A percentile compares a stretch with the other conserved stretches of the same genome.
Evolutionary conservation across 805 yeast genomes (phyloP).

Genomic region (Suhomyces sp.): DNA sequence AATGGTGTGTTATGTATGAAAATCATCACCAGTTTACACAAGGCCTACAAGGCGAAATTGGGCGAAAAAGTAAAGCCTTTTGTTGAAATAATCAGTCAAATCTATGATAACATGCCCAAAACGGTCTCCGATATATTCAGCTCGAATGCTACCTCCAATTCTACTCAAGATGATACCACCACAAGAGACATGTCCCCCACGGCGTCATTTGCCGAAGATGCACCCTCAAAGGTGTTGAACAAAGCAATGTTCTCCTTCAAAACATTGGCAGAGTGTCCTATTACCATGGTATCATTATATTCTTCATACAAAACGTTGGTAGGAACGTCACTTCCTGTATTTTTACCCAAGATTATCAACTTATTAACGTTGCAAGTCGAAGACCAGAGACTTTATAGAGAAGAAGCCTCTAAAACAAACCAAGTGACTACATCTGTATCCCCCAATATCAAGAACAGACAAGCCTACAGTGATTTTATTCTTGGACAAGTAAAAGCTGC

Average conservation of each 20-base stretch:
- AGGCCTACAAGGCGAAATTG: constrained; percentile 70
- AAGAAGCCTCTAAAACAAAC: constrained; percentile 52
- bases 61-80: constrained; percentile 76
- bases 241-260: constrained; percentile 82
- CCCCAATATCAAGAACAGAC: constrained; percentile 70
- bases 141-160: constrained; percentile 11
- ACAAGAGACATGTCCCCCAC: constrained; percentile 39
- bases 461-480: constrained; percentile 83
- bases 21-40: constrained; percentile 79
- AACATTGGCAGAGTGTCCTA: constrained; percentile 93
- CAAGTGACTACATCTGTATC: constrained; percentile 68
- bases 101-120: constrained; percentile 77
- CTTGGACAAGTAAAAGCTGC: constrained; percentile 95
- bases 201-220: constrained; percentile 39
- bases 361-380: constrained; percentile 76
- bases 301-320: constrained; percentile 82
- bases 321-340: constrained; percentile 65
- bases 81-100: constrained; percentile 67
- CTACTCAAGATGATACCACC: constrained; percentile 10
- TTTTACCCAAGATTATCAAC: constrained; percentile 79
- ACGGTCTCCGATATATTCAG: constrained; percentile 71
- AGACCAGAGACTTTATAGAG: constrained; percentile 54
- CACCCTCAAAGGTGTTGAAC: constrained; percentile 51
- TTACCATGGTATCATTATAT: constrained; percentile 88
- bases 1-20: constrained; percentile 92